phyloP scores from a whole-genome alignment of 768 basidiomycete genomes.

The Auricularia sp. region DNA sequence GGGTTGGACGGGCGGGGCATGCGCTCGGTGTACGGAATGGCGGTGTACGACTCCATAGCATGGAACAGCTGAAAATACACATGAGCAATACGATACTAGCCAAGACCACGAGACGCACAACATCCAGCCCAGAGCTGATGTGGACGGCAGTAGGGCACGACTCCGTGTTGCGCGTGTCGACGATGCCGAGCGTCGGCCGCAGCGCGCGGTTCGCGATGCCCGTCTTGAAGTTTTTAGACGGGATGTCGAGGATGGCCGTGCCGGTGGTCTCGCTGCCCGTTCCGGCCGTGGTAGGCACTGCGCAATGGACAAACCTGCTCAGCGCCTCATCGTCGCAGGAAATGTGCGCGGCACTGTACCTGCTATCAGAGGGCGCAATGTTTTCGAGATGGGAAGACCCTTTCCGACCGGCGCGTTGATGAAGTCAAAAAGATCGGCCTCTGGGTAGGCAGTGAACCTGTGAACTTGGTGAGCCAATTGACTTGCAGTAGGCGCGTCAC shows the following conservation, averaged over 20 bases:
- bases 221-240: constrained; percentile 88
- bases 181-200: constrained; percentile 79
- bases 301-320: background rate
- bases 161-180: constrained; percentile 84
- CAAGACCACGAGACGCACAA: constrained; percentile 23
- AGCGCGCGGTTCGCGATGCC: constrained; percentile 89
- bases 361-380: constrained; percentile 77
- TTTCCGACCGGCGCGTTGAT: constrained; percentile 95
- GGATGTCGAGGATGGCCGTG: constrained; percentile 87
- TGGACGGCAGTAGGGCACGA: constrained; percentile 87
- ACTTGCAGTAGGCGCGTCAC: too few species aligned
- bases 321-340: too few species aligned
- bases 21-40: constrained; percentile 90
- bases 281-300: constrained; percentile 66
- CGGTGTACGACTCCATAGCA: constrained; percentile 88
- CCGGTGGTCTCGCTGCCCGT: constrained; percentile 95
- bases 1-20: constrained; percentile 85
- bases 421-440: constrained; percentile 89
- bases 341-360: constrained; percentile 26
- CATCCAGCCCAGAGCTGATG: constrained; percentile 90
- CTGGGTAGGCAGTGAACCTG: constrained; percentile 85
- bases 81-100: background rate
- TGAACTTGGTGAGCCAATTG: background rate
- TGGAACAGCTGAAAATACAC: constrained; percentile 55
- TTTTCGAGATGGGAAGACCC: constrained; percentile 69